Percentiles rank a stretch among this genome's conserved stretches.
Conservation (phyloP, 345 rosid species). For the Luvunga scandens region DNA sequence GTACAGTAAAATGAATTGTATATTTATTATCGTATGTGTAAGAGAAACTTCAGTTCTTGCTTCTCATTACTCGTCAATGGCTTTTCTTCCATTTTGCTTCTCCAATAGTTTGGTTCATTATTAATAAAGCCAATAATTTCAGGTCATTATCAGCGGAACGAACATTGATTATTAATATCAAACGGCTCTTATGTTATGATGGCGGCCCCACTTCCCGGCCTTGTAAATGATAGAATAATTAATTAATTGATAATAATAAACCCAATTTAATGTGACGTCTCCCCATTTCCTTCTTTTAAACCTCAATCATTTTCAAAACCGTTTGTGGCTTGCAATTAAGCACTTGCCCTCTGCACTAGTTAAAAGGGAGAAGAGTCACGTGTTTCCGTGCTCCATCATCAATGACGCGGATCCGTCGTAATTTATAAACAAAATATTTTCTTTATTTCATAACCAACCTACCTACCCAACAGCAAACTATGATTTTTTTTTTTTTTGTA, state of each 20-base stretch:
- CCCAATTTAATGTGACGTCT: constrained; percentile 11
- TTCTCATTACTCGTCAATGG: constrained; percentile 20
- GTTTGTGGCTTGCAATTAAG: constrained; percentile 9
- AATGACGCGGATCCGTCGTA: background rate
- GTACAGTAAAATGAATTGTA: background rate
- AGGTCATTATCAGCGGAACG: constrained; percentile 14
- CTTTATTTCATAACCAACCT: background rate
- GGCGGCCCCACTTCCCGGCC: background rate
- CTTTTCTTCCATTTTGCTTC: constrained; percentile 28
- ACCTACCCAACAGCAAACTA: background rate
- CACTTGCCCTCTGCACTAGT: too few relatives aligned
- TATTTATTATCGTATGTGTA: background rate
- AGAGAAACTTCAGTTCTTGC: constrained; percentile 27
- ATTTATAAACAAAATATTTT: background rate
- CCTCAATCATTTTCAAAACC: constrained; percentile 30
- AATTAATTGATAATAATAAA: background rate
- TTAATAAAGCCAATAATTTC: constrained; percentile 16
- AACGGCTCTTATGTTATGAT: background rate
- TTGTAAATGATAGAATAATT: background rate
- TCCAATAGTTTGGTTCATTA: background rate
- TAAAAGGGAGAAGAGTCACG: background rate
- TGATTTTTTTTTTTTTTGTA: too few relatives aligned
- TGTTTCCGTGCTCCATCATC: constrained; percentile 6
- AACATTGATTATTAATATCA: background rate
- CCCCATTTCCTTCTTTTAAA: background rate